A percentile compares a stretch with the other conserved stretches of the same genome.
These are phyloP conservation scores for Botrytis medusae DNA, from an alignment of 2,329 filamentous ascomycete species.

Conservation along the genomic window DNA sequence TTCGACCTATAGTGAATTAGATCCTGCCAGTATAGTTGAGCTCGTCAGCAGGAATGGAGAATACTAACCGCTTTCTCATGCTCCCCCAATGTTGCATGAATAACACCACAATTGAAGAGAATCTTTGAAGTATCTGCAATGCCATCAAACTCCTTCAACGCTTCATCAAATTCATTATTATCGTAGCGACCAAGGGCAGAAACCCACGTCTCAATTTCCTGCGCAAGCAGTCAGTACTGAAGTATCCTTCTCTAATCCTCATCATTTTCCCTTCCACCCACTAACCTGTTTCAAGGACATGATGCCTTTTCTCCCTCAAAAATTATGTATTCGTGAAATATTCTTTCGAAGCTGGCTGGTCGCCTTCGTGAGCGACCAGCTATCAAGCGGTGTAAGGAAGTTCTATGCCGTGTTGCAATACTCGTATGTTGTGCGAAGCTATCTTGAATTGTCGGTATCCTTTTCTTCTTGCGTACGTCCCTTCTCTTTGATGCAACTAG, in stretches of 20 bases:
- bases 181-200: constrained; percentile 88
- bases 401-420: constrained; percentile 18
- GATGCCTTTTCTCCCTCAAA: constrained; percentile 24
- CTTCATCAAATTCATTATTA: constrained; percentile 94
- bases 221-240: constrained; percentile 18
- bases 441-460: constrained; percentile 16
- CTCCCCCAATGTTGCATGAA: constrained; percentile 93
- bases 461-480: neutral
- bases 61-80: constrained; percentile 86
- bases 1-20: constrained; percentile 66
- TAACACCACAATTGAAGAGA: constrained; percentile 96
- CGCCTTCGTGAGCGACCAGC: constrained; percentile 31
- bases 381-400: constrained; percentile 20
- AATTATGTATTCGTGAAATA: constrained; percentile 12
- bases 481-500: constrained; percentile 16
- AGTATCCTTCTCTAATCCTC: neutral
- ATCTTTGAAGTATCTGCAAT: constrained; percentile 98
- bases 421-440: constrained; percentile 20
- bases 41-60: constrained; percentile 7
- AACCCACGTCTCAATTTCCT: constrained; percentile 99
- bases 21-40: neutral
- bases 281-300: constrained; percentile 48
- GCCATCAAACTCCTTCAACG: constrained; percentile 76
- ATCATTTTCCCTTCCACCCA: constrained; percentile 14
- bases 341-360: constrained; percentile 26